These are phyloP conservation scores for Lentinula sp. DNA, from an alignment of 768 basidiomycete genomes.

Conservation along the genomic window DNA sequence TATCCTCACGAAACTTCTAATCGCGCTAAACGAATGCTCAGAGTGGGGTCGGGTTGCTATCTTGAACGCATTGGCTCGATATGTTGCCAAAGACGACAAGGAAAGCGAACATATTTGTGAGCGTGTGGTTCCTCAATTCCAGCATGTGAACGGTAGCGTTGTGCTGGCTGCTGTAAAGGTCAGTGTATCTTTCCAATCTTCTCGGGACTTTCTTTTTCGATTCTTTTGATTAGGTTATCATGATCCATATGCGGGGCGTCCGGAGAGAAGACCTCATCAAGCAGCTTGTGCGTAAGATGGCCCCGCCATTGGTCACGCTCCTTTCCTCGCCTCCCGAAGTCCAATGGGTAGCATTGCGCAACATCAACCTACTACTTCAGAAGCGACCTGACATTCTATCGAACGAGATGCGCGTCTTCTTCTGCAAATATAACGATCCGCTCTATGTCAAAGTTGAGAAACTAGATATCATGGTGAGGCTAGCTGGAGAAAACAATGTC, in stretches of 20 bases:
- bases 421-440: constrained; percentile 99
- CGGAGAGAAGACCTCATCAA: constrained; percentile 78
- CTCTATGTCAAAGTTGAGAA: constrained; percentile 99
- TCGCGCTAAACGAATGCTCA: constrained; percentile 95
- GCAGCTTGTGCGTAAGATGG: constrained; percentile 92
- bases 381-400: constrained; percentile 85
- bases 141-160: constrained; percentile 94
- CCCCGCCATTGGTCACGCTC: constrained; percentile 91
- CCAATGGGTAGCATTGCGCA: constrained; percentile 96
- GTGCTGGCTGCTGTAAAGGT: constrained; percentile 97
- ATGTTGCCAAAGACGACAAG: constrained; percentile 79
- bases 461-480: constrained; percentile 94
- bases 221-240: constrained; percentile 65
- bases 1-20: constrained; percentile 83
- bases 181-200: constrained; percentile 10
- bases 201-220: background rate
- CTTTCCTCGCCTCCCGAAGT: constrained; percentile 96
- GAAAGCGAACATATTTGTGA: constrained; percentile 99
- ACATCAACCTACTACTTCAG: constrained; percentile 94
- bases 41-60: constrained; percentile 99
- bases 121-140: constrained; percentile 96
- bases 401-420: constrained; percentile 98
- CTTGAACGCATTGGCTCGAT: constrained; percentile 79
- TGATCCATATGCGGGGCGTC: constrained; percentile 92
- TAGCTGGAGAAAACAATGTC: constrained; percentile 88